These are phyloP conservation scores for Saccharomyces cerevisiae DNA, from an alignment of 805 yeast genomes.

Conservation along the genomic window DNA sequence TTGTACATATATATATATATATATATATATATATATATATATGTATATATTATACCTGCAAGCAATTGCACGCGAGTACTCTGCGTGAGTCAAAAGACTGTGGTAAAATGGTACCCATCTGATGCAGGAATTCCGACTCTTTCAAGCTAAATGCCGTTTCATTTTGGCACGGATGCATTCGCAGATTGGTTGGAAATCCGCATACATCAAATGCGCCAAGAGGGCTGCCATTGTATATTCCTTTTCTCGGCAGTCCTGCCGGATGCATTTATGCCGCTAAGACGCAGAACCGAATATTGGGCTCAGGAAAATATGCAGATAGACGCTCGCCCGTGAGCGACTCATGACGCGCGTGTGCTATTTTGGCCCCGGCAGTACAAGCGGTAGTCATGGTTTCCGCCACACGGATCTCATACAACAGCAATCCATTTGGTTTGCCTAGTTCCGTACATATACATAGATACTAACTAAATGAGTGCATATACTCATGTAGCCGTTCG, in stretches of 20 bases:
- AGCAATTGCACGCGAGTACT: background rate
- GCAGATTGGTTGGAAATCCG: background rate
- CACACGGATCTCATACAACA: background rate
- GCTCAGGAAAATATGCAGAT: background rate
- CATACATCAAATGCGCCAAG: background rate
- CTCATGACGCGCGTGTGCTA: background rate
- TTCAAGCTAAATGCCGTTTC: background rate
- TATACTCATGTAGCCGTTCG: background rate
- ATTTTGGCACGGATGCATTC: background rate
- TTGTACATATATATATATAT: background rate
- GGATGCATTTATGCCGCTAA: background rate
- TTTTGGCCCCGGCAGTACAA: background rate
- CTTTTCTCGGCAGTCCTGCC: background rate
- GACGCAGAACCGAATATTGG: background rate
- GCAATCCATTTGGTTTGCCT: background rate
- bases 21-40: background rate
- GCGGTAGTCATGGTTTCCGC: background rate
- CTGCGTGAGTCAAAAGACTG: background rate
- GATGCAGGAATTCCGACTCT: background rate
- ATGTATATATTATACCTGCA: background rate
- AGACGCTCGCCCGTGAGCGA: background rate
- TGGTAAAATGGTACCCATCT: background rate
- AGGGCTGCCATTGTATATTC: background rate
- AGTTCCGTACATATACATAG: background rate
- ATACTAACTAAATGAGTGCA: too few relatives aligned